Evolutionary conservation across 2,329 filamentous ascomycete species (phyloP).

Genomic region (Pezicula neosporulosa): DNA sequence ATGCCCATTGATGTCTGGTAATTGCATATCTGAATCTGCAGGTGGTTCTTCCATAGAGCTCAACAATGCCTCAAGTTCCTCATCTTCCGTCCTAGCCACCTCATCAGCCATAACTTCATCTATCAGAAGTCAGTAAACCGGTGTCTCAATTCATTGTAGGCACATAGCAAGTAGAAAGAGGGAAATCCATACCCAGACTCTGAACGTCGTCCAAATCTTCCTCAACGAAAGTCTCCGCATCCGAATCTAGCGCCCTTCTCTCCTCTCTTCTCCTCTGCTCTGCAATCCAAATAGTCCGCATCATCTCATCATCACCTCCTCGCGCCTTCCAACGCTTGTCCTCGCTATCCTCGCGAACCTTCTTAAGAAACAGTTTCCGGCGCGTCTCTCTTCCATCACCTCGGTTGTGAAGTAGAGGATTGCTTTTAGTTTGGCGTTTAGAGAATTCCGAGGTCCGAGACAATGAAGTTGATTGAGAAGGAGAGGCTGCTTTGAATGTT

Average conservation of each 20-base stretch:
- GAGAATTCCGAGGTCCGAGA: not conserved
- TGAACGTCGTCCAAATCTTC: conserved; percentile 6
- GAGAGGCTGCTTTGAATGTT: not conserved
- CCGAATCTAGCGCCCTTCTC: conserved; percentile 24
- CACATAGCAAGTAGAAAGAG: conserved; percentile 1
- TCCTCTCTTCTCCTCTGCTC: conserved; percentile 32
- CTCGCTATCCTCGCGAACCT: conserved; percentile 56
- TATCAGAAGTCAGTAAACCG: not conserved
- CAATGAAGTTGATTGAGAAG: not conserved
- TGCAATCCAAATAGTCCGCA: conserved; percentile 34
- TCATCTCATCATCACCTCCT: conserved; percentile 58
- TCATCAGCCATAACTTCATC: conserved; percentile 44
- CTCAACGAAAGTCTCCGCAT: conserved; percentile 11
- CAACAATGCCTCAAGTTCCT: conserved; percentile 55
- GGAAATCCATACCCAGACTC: conserved; percentile 10
- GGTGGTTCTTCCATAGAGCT: conserved; percentile 38
- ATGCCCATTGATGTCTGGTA: conserved; percentile 8
- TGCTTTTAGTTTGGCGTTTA: conserved; percentile 2
- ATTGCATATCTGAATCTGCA: conserved; percentile 3
- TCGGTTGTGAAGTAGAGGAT: conserved; percentile 2
- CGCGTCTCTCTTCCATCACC: conserved; percentile 59
- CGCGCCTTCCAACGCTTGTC: conserved; percentile 57
- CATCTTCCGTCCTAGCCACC: conserved; percentile 47
- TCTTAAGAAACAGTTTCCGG: conserved; percentile 66
- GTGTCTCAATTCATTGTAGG: not conserved